Evolutionary conservation across 169 alveolate genomes (phyloP).

Genomic region (Plasmodium coatneyi): DNA sequence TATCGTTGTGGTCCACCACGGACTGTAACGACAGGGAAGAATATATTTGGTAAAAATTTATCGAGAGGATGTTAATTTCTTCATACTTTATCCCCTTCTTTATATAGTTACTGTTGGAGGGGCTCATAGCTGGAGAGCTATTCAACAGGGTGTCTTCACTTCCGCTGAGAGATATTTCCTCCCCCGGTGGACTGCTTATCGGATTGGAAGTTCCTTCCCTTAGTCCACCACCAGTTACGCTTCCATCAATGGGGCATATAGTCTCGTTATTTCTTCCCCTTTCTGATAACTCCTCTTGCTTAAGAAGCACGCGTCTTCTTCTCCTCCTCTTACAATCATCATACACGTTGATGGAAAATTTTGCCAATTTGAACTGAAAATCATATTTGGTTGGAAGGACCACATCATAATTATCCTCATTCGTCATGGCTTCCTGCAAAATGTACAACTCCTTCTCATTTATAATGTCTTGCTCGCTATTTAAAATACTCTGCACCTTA

Average conservation of each 20-base stretch:
- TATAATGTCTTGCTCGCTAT: constrained; percentile 68
- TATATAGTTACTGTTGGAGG: neutral
- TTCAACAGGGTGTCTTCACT: constrained; percentile 14
- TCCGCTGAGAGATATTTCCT: constrained; percentile 4
- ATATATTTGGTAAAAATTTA: constrained; percentile 77
- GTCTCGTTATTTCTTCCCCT: neutral
- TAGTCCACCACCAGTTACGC: neutral
- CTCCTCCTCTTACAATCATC: constrained; percentile 68
- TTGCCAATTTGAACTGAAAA: constrained; percentile 77
- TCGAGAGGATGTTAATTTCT: constrained; percentile 74
- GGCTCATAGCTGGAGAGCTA: constrained; percentile 4
- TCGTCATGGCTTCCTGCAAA: constrained; percentile 78
- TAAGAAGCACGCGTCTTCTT: neutral
- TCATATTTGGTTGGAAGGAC: constrained; percentile 79
- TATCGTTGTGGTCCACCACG: constrained; percentile 79
- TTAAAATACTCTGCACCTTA: constrained; percentile 71
- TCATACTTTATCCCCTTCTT: constrained; percentile 4
- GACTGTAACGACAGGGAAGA: constrained; percentile 78
- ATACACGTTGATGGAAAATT: constrained; percentile 75
- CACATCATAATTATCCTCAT: constrained; percentile 77
- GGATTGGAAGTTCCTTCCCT: neutral
- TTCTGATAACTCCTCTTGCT: neutral
- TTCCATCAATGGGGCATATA: neutral
- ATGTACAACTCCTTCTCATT: constrained; percentile 77
- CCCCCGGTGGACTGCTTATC: neutral